phyloP scores from a whole-genome alignment of 192 early-diverging fungal species.

The Coemansia sp. region DNA sequence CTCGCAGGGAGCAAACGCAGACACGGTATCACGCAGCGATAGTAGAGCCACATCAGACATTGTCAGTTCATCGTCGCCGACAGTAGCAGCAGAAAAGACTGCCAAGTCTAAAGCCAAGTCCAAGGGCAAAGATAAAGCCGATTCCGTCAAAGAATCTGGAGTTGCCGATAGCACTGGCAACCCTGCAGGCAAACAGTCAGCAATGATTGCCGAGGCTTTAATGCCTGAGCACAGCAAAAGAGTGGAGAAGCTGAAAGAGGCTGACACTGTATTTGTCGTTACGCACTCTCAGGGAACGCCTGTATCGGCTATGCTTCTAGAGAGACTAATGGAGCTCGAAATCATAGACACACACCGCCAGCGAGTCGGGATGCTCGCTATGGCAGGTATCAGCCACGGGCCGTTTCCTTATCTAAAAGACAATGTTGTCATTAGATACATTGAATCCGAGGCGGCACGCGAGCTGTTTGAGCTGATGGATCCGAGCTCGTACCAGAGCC shows the following conservation, averaged over 20 bases:
- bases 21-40: background rate
- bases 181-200: conserved; percentile 21
- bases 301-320: conserved; percentile 75
- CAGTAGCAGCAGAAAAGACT: conserved; percentile 1
- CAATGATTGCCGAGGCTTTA: conserved; percentile 24
- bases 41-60: conserved; percentile 5
- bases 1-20: background rate
- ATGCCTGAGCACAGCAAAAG: conserved; percentile 33
- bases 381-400: conserved; percentile 92
- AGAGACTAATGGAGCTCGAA: conserved; percentile 67
- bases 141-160: conserved; percentile 3
- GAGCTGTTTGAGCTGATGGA: conserved; percentile 96
- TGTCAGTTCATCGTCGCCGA: background rate
- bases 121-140: conserved; percentile 1
- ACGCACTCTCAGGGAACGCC: conserved; percentile 96
- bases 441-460: conserved; percentile 85
- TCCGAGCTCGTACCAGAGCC: conserved; percentile 63
- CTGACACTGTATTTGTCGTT: conserved; percentile 79
- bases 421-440: conserved; percentile 81
- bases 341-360: conserved; percentile 67
- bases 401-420: conserved; percentile 81
- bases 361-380: conserved; percentile 74
- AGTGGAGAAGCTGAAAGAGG: conserved; percentile 27
- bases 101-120: conserved; percentile 7
- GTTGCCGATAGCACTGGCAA: background rate